phyloP scores from a whole-genome alignment of 2,329 filamentous ascomycete genomes.

The Curvularia hawaiiensis region DNA sequence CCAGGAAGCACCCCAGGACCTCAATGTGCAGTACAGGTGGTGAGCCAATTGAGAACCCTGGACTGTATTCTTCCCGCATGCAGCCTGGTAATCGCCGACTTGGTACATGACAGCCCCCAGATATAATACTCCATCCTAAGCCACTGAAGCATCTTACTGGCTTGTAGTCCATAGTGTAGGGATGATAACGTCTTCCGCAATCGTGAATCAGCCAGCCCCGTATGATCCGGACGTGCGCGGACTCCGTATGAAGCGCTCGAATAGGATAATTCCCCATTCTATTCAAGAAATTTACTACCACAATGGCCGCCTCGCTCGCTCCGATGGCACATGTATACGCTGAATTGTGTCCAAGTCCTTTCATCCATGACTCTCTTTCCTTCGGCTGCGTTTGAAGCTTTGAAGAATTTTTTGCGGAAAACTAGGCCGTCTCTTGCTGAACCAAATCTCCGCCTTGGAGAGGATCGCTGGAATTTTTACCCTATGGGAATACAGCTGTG shows the following conservation, averaged over 20 bases:
- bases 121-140: conserved; percentile 50
- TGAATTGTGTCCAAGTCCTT: background rate
- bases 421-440: conserved; percentile 12
- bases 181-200: conserved; percentile 41
- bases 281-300: conserved; percentile 46
- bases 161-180: conserved; percentile 45
- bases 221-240: conserved; percentile 52
- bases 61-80: conserved; percentile 51
- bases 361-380: conserved; percentile 48
- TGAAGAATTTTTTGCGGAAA: background rate
- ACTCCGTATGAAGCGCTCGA: conserved; percentile 46
- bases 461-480: conserved; percentile 7
- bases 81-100: conserved; percentile 55
- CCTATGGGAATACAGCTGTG: conserved; percentile 40
- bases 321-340: conserved; percentile 31
- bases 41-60: conserved; percentile 51
- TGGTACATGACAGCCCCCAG: conserved; percentile 44
- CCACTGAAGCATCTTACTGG: conserved; percentile 52
- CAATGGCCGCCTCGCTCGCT: conserved; percentile 47
- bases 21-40: conserved; percentile 52
- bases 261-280: conserved; percentile 34
- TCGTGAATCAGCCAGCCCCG: background rate
- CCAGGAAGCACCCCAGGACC: conserved; percentile 52
- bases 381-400: conserved; percentile 28
- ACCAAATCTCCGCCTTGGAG: conserved; percentile 46